Evolutionary conservation across 257 asterid genomes (phyloP).

Genomic region (Solanum pinnatisectum): DNA sequence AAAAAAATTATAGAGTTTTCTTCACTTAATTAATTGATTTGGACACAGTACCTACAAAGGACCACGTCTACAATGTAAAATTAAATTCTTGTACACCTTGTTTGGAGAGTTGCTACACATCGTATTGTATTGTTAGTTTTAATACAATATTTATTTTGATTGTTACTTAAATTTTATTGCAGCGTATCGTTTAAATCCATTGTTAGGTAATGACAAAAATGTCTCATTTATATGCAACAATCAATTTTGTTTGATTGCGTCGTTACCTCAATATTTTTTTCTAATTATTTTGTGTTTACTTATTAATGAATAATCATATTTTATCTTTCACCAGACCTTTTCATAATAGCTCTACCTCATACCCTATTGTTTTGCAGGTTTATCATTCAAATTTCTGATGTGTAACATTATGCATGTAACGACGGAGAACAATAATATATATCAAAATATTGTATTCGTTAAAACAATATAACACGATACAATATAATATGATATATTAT

Average conservation of each 20-base stretch:
- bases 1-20: conserved; percentile 3
- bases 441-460: background rate
- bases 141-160: too few species aligned
- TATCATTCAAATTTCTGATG: background rate
- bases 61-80: background rate
- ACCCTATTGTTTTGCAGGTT: background rate
- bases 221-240: too few species aligned
- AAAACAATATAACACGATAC: background rate
- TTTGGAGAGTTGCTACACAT: background rate
- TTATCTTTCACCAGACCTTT: background rate
- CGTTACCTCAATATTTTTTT: background rate
- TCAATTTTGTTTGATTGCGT: too few species aligned
- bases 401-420: too few species aligned
- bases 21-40: conserved; percentile 13
- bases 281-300: too few species aligned
- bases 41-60: conserved; percentile 7
- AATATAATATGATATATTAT: too few species aligned
- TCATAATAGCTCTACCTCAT: background rate
- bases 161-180: too few species aligned
- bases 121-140: background rate
- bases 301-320: background rate
- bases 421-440: background rate
- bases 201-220: background rate
- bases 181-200: background rate
- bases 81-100: background rate